These are phyloP conservation scores for Cyclotella kingstonii DNA, from an alignment of 108 stramenopile species.

Conservation along the genomic window DNA sequence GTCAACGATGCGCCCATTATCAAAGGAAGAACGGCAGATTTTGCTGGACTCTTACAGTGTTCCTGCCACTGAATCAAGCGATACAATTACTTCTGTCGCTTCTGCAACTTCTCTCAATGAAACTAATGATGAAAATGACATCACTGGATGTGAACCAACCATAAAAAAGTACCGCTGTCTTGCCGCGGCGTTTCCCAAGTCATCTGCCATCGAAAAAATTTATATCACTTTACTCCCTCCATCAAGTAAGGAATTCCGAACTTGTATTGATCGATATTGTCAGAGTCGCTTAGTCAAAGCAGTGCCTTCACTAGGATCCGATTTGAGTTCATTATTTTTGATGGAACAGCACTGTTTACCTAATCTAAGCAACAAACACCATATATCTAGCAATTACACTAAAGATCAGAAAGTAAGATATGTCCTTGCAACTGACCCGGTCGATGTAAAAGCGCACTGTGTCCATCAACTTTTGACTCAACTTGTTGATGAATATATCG, in stretches of 20 bases:
- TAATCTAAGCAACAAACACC: no score
- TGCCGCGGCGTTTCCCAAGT: slow-evolving; percentile 44
- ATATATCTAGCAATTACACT: slow-evolving; percentile 1
- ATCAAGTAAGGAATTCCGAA: slow-evolving; percentile 55
- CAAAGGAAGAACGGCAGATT: slow-evolving; percentile 50
- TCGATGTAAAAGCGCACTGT: slow-evolving; percentile 65
- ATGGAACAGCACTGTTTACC: slow-evolving; percentile 16
- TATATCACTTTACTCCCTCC: slow-evolving; percentile 57
- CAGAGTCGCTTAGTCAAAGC: slow-evolving; percentile 74
- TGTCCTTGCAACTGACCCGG: slow-evolving; percentile 61
- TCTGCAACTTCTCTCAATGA: background rate
- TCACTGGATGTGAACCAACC: background rate
- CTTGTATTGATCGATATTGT: slow-evolving; percentile 65
- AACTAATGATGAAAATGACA: background rate
- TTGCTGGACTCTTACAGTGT: slow-evolving; percentile 65
- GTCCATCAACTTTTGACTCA: slow-evolving; percentile 54
- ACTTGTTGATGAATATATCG: slow-evolving; percentile 68
- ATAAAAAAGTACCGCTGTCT: slow-evolving; percentile 35
- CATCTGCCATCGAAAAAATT: slow-evolving; percentile 68
- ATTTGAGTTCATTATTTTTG: slow-evolving; percentile 75
- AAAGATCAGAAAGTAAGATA: slow-evolving; percentile 37
- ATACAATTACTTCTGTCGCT: background rate
- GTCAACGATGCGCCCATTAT: slow-evolving; percentile 55
- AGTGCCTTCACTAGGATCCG: slow-evolving; percentile 84
- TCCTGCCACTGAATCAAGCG: background rate